These are phyloP conservation scores for Nothophytophthora sp. DNA, from an alignment of 352 stramenopile species.

Conservation along the genomic window DNA sequence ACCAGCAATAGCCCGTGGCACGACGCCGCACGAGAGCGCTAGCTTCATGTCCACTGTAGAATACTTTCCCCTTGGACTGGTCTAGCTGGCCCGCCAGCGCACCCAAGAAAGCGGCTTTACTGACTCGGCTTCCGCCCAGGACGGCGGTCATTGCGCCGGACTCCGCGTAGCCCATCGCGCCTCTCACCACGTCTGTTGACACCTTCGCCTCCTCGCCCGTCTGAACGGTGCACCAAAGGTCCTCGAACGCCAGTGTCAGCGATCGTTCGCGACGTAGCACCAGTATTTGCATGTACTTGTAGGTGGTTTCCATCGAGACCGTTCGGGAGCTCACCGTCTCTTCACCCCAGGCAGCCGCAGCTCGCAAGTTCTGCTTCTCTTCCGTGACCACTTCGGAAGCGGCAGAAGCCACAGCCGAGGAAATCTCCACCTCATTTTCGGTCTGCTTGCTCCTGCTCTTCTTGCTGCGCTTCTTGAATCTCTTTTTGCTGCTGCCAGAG, in stretches of 20 bases:
- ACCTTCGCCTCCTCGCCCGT: neutral
- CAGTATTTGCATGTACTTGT: constrained; percentile 3
- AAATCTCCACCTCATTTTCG: neutral
- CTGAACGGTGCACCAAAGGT: constrained; percentile 12
- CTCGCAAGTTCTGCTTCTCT: constrained; percentile 1
- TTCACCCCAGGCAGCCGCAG: constrained; percentile 22
- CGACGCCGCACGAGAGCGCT: constrained; percentile 17
- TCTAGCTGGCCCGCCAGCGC: constrained; percentile 14
- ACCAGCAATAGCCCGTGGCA: constrained; percentile 27
- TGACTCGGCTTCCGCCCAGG: constrained; percentile 11
- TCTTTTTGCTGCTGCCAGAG: neutral
- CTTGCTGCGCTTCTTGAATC: neutral
- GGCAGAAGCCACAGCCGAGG: neutral
- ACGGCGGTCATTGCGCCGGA: constrained; percentile 21
- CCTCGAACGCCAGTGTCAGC: constrained; percentile 22
- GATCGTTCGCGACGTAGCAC: constrained; percentile 6
- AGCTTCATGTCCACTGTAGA: constrained; percentile 20
- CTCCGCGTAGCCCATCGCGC: constrained; percentile 20
- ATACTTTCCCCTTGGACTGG: constrained; percentile 15
- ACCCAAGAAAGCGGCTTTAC: constrained; percentile 15
- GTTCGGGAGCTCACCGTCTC: neutral
- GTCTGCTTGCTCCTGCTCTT: neutral
- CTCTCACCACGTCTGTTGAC: constrained; percentile 6
- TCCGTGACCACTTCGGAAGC: neutral
- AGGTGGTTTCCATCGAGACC: neutral